Evolutionary conservation across 768 basidiomycete species (phyloP).

Genomic region (Panaeolus cyanescens): DNA sequence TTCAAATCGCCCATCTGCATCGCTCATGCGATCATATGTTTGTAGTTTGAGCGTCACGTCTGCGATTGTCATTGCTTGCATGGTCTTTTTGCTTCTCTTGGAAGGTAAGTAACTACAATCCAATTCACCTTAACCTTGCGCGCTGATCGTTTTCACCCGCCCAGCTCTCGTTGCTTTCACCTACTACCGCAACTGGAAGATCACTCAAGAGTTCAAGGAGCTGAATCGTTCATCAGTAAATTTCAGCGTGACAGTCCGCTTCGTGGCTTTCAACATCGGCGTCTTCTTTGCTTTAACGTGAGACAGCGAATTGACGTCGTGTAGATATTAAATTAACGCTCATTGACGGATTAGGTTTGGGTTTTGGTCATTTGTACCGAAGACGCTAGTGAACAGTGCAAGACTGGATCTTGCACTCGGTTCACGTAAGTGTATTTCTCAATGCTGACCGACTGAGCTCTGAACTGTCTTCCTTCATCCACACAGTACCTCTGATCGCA

Average conservation of each 20-base stretch:
- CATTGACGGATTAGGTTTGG: neutral
- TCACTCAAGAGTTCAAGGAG: neutral
- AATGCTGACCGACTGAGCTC: neutral
- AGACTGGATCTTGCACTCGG: neutral
- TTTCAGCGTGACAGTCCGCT: neutral
- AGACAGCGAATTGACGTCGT: neutral
- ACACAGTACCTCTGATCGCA: neutral
- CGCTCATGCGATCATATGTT: neutral
- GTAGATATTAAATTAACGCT: too few relatives aligned
- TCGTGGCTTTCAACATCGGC: neutral
- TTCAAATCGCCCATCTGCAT: neutral
- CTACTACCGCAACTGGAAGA: neutral
- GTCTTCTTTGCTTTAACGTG: neutral
- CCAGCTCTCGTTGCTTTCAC: neutral
- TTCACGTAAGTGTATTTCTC: neutral
- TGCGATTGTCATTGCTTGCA: neutral
- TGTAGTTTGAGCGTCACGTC: neutral
- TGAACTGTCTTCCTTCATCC: neutral
- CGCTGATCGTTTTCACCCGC: neutral
- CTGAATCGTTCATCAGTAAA: neutral
- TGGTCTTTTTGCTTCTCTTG: neutral
- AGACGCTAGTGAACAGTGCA: neutral
- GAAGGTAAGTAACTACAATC: neutral
- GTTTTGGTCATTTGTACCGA: neutral
- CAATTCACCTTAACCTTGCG: neutral